Conservation (phyloP, 768 basidiomycete species). For the Chalciporus sphaerocephalus region DNA sequence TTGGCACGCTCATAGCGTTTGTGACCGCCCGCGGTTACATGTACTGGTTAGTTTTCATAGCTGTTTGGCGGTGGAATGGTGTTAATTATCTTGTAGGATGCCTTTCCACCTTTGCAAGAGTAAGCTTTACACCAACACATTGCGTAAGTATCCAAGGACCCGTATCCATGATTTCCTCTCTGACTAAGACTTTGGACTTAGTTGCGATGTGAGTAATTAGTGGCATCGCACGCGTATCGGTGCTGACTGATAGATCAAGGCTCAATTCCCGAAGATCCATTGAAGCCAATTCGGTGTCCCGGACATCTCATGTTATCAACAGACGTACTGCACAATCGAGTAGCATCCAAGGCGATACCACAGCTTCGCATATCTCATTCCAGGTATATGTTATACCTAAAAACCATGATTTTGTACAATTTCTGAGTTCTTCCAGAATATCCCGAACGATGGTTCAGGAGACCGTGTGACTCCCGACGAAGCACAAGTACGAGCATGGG, state of each 20-base stretch:
- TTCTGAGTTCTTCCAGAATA: neutral
- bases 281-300: neutral
- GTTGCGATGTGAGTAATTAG: slow-evolving; percentile 1
- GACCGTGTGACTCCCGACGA: neutral
- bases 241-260: neutral
- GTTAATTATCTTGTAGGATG: neutral
- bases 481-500: neutral
- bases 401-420: neutral
- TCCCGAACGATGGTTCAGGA: neutral
- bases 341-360: too few relatives aligned
- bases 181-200: neutral
- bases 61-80: neutral
- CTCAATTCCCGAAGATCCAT: neutral
- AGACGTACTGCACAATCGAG: too few relatives aligned
- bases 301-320: neutral
- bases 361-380: neutral
- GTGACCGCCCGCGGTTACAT: neutral
- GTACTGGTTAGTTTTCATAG: neutral
- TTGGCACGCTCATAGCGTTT: neutral
- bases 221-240: neutral
- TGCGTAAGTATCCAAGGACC: slow-evolving; percentile 2
- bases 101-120: slow-evolving; percentile 1
- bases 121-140: neutral
- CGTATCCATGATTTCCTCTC: neutral
- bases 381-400: neutral